phyloP scores from a whole-genome alignment of 140 eudicot genomes.

The Senecio squalidus region DNA sequence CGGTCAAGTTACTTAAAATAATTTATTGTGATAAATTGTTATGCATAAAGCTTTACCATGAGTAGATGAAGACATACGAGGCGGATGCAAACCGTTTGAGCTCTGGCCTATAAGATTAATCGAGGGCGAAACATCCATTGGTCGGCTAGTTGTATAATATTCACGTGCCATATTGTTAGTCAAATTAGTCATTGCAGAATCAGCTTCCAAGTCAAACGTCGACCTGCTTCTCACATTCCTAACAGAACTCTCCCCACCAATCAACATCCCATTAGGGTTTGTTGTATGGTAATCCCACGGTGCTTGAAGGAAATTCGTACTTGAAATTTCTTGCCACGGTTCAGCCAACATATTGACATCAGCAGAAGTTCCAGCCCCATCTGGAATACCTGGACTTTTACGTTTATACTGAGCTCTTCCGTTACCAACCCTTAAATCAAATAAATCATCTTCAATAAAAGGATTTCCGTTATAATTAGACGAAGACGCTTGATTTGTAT shows the following conservation, averaged over 20 bases:
- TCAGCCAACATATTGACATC: constrained; percentile 38
- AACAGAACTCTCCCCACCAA: constrained; percentile 40
- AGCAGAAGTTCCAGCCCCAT: constrained; percentile 45
- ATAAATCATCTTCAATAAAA: constrained; percentile 42
- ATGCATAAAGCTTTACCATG: constrained; percentile 30
- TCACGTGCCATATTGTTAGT: constrained; percentile 33
- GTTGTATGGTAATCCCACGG: constrained; percentile 40
- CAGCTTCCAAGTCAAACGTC: constrained; percentile 37
- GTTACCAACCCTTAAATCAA: constrained; percentile 43
- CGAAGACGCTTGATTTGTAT: constrained; percentile 55
- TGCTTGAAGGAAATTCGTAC: constrained; percentile 30
- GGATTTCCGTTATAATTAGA: constrained; percentile 45
- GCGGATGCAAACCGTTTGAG: constrained; percentile 33
- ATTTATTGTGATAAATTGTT: background rate
- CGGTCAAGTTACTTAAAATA: background rate
- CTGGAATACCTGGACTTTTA: constrained; percentile 52
- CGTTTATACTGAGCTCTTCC: constrained; percentile 54
- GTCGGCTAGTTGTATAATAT: constrained; percentile 33
- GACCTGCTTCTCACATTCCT: constrained; percentile 70
- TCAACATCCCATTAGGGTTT: constrained; percentile 17
- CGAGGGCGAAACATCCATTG: constrained; percentile 37
- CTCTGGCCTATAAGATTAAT: constrained; percentile 14
- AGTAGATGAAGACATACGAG: constrained; percentile 25
- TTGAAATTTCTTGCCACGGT: constrained; percentile 43
- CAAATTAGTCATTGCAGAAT: constrained; percentile 12